Base-by-base conservation (phyloP, 2,329 filamentous ascomycete species). In the Penicillium capsulatum region DNA sequence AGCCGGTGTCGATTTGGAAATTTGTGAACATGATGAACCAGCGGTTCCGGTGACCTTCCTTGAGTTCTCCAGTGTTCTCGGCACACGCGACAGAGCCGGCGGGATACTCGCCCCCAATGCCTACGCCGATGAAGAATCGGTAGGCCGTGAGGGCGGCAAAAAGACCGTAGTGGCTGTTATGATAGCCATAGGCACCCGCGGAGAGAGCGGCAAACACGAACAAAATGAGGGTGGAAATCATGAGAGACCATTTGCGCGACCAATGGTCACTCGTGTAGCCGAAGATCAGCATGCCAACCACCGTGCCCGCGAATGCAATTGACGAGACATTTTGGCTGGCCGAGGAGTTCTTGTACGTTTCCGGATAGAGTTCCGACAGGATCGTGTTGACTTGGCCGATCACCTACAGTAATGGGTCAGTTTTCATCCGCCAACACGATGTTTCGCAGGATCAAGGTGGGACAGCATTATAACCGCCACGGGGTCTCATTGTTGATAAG, bases 21-120 rank as follows among this genome's bases (percentile, higher is more conserved):
- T 94, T 94, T 32, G 86, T 94, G 64, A 92, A 94, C 49, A 94
- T 73, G 54, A 91, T 86, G 59, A 90, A 96, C 87, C 88, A 94
- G 27, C 84, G 75, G 60, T 96, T 91, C n/a, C 90, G 75, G 11
- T 84, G 83, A 8, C 90, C 90, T 11, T 68, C 64, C 63, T 88
- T 87, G 43, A 96, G 72, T 60, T 94, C 87, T 15, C 86, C 86
- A 0, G 84, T 90, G 3, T 83, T 84, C 65, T 96, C 90, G 2
- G 89, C 86, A 37, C 81, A 85, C 2, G 84, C 86, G 1, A 96
- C 90, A 43, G 80, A 86, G 3, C 90, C 90, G 1, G 65, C 65
- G 19, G 68, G 68, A 40, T 65, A 65, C 64, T 66, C 71, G 74
- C 66, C 84, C 11, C 74, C 87, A 36, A 94, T 91, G n/a, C 86